phyloP scores from a whole-genome alignment of 768 basidiomycete genomes.

The Mycena kentingensis region DNA sequence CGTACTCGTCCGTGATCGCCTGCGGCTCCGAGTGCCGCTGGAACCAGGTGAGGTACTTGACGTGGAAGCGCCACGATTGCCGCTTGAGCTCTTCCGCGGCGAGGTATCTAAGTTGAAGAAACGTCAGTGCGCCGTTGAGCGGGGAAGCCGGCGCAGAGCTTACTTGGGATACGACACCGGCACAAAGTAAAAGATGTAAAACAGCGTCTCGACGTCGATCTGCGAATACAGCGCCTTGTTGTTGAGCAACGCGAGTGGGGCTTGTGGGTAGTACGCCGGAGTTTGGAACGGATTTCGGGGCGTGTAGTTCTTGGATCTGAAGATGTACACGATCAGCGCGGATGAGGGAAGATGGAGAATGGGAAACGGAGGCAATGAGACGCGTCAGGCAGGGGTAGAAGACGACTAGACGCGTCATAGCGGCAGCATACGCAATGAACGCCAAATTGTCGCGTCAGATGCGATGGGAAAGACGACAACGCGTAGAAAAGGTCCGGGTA shows the following conservation, averaged over 20 bases:
- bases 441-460: no score
- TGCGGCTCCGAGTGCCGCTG: conserved; percentile 97
- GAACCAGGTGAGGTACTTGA: conserved; percentile 99
- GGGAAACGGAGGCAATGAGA: no score
- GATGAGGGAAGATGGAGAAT: no score
- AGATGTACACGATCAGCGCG: no score
- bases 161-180: conserved; percentile 98
- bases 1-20: conserved; percentile 98
- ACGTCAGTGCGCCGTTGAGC: background rate
- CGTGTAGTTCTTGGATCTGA: conserved; percentile 93
- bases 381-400: no score
- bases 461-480: no score
- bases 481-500: no score
- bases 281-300: conserved; percentile 90
- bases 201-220: conserved; percentile 94
- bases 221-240: conserved; percentile 85
- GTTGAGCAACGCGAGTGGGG: conserved; percentile 76
- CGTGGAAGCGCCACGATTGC: conserved; percentile 98
- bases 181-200: conserved; percentile 98
- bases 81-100: conserved; percentile 96
- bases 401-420: no score
- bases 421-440: no score
- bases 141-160: conserved; percentile 28
- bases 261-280: conserved; percentile 90
- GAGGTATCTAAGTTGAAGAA: conserved; percentile 61